A percentile compares a stretch with the other conserved stretches of the same genome.
Conservation (phyloP, 768 basidiomycete species). For the Tulasnella sp. region DNA sequence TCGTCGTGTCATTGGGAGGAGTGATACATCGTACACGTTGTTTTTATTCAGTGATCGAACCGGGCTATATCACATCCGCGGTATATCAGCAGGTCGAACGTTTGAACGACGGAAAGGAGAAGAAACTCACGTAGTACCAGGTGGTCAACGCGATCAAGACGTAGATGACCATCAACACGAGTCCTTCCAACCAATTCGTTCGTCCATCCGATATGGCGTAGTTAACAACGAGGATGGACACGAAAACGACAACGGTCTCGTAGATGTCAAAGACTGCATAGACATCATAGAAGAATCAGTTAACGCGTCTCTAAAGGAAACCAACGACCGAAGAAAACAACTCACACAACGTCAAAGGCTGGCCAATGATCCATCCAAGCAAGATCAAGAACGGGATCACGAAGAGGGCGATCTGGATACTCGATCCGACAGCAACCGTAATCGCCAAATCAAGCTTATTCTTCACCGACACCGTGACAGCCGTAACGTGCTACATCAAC, state of each 20-base stretch:
- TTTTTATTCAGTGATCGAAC: too few species aligned
- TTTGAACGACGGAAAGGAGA: too few species aligned
- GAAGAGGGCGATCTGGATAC: constrained; percentile 50
- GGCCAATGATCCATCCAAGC: constrained; percentile 13
- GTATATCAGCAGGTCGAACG: too few species aligned
- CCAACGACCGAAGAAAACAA: not conserved
- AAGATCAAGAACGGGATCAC: constrained; percentile 49
- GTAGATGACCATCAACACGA: constrained; percentile 56
- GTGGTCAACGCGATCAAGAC: constrained; percentile 15
- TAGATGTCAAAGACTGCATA: constrained; percentile 12
- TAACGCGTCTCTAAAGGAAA: constrained; percentile 9
- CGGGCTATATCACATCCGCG: too few species aligned
- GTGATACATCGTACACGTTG: too few species aligned
- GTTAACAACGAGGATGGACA: constrained; percentile 67
- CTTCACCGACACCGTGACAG: constrained; percentile 64
- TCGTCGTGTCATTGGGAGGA: too few species aligned
- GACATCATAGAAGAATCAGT: not conserved
- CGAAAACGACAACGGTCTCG: constrained; percentile 15
- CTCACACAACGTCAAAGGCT: constrained; percentile 51
- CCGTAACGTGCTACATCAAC: constrained; percentile 55
- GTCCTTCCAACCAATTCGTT: constrained; percentile 78
- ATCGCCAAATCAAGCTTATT: constrained; percentile 75
- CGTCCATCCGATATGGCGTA: constrained; percentile 73
- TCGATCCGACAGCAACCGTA: constrained; percentile 72
- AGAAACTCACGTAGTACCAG: constrained; percentile 16